phyloP scores from a whole-genome alignment of 2,329 filamentous ascomycete genomes.

The Verticillium zaregamsianum region DNA sequence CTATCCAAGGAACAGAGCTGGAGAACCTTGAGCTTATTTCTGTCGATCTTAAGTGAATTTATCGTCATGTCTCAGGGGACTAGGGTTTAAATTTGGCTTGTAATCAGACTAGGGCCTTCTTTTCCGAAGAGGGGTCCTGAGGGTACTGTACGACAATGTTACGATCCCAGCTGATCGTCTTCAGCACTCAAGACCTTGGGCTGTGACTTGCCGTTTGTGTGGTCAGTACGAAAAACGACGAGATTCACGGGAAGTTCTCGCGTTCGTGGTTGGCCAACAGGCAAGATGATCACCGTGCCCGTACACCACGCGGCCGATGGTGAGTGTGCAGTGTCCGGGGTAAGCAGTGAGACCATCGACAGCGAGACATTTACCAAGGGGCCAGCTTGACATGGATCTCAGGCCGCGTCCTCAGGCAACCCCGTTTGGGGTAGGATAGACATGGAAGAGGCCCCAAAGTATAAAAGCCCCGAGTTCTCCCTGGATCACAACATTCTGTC shows the following conservation, averaged over 20 bases:
- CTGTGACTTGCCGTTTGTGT: neutral
- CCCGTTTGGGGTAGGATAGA: neutral
- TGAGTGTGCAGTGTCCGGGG: neutral
- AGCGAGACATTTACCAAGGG: neutral
- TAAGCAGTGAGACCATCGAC: neutral
- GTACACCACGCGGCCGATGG: neutral
- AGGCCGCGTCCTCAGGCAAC: no score
- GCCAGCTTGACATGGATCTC: no score
- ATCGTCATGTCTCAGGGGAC: neutral
- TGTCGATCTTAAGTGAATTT: neutral
- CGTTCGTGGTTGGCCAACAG: neutral
- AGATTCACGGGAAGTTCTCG: neutral
- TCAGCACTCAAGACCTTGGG: neutral
- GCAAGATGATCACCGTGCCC: neutral
- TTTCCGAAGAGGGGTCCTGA: neutral
- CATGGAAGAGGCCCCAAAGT: neutral
- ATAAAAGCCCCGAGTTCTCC: neutral
- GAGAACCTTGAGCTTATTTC: neutral
- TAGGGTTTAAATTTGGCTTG: neutral
- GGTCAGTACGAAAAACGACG: neutral
- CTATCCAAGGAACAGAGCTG: neutral
- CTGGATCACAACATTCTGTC: neutral
- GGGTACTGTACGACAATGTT: neutral
- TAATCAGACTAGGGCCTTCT: neutral
- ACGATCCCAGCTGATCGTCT: neutral